A percentile compares a stretch with the other conserved stretches of the same genome.
These are phyloP conservation scores for Scheffersomyces segobiensis DNA, from an alignment of 1,139 yeast species.

Conservation along the genomic window DNA sequence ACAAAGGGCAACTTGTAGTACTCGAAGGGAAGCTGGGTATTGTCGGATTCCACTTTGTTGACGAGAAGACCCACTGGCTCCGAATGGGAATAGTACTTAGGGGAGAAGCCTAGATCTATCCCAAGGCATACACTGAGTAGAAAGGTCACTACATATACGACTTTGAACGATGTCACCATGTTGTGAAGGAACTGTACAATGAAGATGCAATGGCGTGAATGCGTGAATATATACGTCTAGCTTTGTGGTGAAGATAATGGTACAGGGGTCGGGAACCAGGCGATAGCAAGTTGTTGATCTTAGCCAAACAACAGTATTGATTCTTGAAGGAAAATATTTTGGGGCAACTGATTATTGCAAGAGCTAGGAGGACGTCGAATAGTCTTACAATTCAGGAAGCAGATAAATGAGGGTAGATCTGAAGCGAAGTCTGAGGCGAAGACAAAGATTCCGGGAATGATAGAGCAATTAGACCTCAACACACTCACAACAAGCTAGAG, in stretches of 20 bases:
- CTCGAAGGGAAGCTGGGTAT: conserved; percentile 75
- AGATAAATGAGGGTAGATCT: background rate
- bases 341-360: background rate
- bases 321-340: background rate
- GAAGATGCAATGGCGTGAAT: background rate
- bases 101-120: conserved; percentile 14
- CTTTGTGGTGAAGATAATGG: background rate
- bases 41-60: conserved; percentile 76
- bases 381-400: background rate
- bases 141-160: background rate
- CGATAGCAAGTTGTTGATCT: background rate
- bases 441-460: background rate
- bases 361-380: background rate
- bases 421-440: background rate
- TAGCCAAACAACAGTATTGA: background rate
- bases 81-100: conserved; percentile 42
- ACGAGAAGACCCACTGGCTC: conserved; percentile 70
- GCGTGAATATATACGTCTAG: background rate
- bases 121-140: conserved; percentile 1
- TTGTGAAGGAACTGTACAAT: background rate
- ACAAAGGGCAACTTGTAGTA: conserved; percentile 79
- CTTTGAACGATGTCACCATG: background rate
- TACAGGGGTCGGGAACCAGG: background rate
- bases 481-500: background rate
- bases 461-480: background rate